Conservation (phyloP, 345 rosid species). For the Brassica carinata region DNA sequence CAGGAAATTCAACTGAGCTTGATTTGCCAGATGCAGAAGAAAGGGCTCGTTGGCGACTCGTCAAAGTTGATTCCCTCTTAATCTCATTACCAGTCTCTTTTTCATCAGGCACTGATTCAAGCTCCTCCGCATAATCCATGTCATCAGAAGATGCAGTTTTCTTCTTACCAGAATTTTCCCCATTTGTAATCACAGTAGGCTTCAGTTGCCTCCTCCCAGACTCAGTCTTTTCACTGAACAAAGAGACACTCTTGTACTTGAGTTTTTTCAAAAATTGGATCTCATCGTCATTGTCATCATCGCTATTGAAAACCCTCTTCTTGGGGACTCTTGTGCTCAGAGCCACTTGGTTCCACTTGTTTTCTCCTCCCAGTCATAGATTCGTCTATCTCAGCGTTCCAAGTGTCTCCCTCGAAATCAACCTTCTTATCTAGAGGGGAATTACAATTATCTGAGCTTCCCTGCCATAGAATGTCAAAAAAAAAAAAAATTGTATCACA, state of each 20-base stretch:
- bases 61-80: constrained; percentile 72
- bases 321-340: constrained; percentile 75
- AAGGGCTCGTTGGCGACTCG: constrained; percentile 92
- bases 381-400: constrained; percentile 54
- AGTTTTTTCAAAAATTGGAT: constrained; percentile 79
- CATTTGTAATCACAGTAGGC: constrained; percentile 45
- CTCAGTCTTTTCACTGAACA: constrained; percentile 57
- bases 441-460: constrained; percentile 50
- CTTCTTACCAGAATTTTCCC: constrained; percentile 46
- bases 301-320: constrained; percentile 65
- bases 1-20: constrained; percentile 70
- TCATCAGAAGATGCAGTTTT: constrained; percentile 47
- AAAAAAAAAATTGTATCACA: background rate
- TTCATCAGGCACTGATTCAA: constrained; percentile 55
- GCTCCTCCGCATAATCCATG: constrained; percentile 59
- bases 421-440: constrained; percentile 55
- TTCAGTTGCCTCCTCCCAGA: constrained; percentile 60
- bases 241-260: constrained; percentile 45
- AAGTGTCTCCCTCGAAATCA: constrained; percentile 50
- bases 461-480: constrained; percentile 50
- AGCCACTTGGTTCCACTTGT: constrained; percentile 59
- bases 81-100: constrained; percentile 52
- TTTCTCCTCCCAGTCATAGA: constrained; percentile 56
- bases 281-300: constrained; percentile 78
- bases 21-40: constrained; percentile 69